Evolutionary conservation across 352 stramenopile species (phyloP).

Genomic region (Globisporangium radiosum): DNA sequence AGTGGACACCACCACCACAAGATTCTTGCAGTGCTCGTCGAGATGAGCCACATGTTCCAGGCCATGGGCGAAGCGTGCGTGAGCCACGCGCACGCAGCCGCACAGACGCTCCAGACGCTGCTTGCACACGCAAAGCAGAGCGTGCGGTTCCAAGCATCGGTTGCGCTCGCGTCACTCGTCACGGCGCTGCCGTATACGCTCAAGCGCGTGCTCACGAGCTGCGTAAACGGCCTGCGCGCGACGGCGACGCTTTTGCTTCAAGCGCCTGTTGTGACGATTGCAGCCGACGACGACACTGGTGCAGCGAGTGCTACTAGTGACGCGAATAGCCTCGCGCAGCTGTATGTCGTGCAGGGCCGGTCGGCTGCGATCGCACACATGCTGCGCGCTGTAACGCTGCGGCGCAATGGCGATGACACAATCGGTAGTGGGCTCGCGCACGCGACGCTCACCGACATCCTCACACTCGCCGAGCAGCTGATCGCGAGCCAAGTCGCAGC

Average conservation of each 20-base stretch:
- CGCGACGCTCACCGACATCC: constrained; percentile 50
- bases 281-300: constrained; percentile 6
- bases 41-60: constrained; percentile 65
- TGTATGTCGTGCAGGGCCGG: constrained; percentile 75
- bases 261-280: neutral
- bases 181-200: constrained; percentile 61
- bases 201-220: constrained; percentile 36
- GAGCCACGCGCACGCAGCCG: constrained; percentile 35
- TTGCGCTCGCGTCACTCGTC: constrained; percentile 55
- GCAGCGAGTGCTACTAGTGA: constrained; percentile 5
- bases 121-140: constrained; percentile 69
- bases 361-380: constrained; percentile 64
- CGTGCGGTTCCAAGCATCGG: constrained; percentile 60
- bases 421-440: constrained; percentile 32
- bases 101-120: constrained; percentile 30
- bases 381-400: constrained; percentile 39
- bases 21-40: constrained; percentile 45
- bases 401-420: constrained; percentile 8
- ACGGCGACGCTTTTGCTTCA: constrained; percentile 24
- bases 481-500: constrained; percentile 77
- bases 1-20: constrained; percentile 53
- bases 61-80: constrained; percentile 56
- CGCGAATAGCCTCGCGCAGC: constrained; percentile 49
- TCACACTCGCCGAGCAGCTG: constrained; percentile 60
- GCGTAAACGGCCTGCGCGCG: constrained; percentile 33